Conservation (phyloP, 768 basidiomycete genomes). For the Pisolithus tinctorius region DNA sequence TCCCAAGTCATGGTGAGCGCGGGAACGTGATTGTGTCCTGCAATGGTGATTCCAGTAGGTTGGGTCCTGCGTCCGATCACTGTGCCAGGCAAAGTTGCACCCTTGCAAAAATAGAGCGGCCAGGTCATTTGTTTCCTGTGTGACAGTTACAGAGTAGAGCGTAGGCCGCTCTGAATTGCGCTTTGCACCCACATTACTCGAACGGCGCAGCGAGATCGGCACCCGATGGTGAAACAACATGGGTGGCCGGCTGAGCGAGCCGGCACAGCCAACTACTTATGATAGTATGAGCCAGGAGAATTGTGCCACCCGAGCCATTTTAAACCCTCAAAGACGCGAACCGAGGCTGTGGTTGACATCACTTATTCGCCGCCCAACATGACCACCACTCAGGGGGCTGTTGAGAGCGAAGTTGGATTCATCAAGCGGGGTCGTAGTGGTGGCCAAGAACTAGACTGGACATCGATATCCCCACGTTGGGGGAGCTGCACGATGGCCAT, state of each 20-base stretch:
- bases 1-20: neutral
- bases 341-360: constrained; percentile 22
- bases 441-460: neutral
- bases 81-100: neutral
- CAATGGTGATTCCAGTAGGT: constrained; percentile 1
- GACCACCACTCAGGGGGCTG: constrained; percentile 15
- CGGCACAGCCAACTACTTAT: constrained; percentile 15
- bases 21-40: constrained; percentile 7
- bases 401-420: constrained; percentile 9
- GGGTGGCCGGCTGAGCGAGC: constrained; percentile 40
- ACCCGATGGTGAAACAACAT: constrained; percentile 51
- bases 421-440: too few species aligned
- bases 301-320: constrained; percentile 31
- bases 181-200: too few species aligned
- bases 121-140: constrained; percentile 42
- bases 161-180: constrained; percentile 34
- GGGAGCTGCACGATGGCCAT: neutral
- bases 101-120: constrained; percentile 41
- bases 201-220: too few species aligned
- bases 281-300: constrained; percentile 23
- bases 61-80: neutral
- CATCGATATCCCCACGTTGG: neutral
- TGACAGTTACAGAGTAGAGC: constrained; percentile 26
- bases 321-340: constrained; percentile 19
- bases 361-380: constrained; percentile 29